Evolutionary conservation across 768 basidiomycete genomes (phyloP).

Genomic region (Lactarius vividus): DNA sequence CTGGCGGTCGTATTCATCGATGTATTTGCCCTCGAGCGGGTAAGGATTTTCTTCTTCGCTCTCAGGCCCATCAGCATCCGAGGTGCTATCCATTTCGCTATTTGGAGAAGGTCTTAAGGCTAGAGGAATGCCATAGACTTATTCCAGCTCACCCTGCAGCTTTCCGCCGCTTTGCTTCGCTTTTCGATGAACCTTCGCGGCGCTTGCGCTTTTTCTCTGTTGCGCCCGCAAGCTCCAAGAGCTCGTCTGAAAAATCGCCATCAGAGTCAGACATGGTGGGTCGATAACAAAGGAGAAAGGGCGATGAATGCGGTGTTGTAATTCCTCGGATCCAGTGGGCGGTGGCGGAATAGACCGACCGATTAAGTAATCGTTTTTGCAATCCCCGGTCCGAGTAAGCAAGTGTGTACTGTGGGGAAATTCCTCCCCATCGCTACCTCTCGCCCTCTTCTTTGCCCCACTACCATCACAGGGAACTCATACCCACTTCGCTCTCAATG

Average conservation of each 20-base stretch:
- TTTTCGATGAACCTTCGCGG: constrained; percentile 45
- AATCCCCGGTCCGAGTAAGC: neutral
- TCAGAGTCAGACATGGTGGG: constrained; percentile 49
- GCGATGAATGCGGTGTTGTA: neutral
- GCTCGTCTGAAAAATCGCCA: constrained; percentile 61
- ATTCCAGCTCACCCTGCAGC: constrained; percentile 57
- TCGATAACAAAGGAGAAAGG: constrained; percentile 11
- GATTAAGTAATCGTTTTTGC: too few species aligned
- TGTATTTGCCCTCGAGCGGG: constrained; percentile 89
- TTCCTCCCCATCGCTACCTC: neutral
- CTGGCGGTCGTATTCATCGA: constrained; percentile 78
- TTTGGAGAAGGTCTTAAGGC: neutral
- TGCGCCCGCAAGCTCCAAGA: constrained; percentile 77
- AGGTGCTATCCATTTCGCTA: constrained; percentile 34
- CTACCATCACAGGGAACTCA: neutral
- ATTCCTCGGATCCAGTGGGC: neutral
- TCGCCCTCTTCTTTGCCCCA: neutral
- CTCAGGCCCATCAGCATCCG: constrained; percentile 55
- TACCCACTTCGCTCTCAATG: neutral
- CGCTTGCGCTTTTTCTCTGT: constrained; percentile 64
- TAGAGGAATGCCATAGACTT: neutral
- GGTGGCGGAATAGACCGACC: neutral
- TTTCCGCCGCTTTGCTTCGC: constrained; percentile 63
- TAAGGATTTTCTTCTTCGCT: constrained; percentile 76
- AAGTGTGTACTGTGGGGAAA: neutral